These are phyloP conservation scores for Talaromyces sp. DNA, from an alignment of 2,329 filamentous ascomycete species.

Conservation along the genomic window DNA sequence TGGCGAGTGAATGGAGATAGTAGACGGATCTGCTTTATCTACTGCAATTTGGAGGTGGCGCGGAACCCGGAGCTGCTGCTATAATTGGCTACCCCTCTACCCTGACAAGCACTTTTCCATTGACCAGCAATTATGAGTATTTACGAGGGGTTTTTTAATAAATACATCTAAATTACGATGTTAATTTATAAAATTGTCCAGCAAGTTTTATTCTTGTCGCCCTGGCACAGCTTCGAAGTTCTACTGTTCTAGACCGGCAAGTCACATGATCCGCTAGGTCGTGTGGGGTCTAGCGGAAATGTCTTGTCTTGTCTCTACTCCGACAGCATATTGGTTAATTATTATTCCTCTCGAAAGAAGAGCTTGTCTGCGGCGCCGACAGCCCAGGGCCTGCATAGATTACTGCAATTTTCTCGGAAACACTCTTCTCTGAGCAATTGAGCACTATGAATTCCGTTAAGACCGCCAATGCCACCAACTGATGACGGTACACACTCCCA, in stretches of 20 bases:
- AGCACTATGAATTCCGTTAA: conserved; percentile 5
- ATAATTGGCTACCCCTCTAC: background rate
- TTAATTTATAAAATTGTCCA: background rate
- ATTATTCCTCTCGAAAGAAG: too few species aligned
- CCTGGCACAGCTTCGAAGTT: background rate
- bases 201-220: background rate
- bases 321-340: too few species aligned
- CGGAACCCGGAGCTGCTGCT: conserved; percentile 1
- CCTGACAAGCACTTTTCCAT: background rate
- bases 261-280: background rate
- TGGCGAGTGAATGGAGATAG: background rate
- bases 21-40: background rate
- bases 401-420: background rate
- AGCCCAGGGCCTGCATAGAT: background rate
- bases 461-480: background rate
- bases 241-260: too few species aligned
- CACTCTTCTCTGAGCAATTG: conserved; percentile 5
- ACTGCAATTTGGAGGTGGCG: conserved; percentile 4
- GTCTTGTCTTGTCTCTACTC: too few species aligned
- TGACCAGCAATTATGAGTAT: background rate
- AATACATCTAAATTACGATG: too few species aligned
- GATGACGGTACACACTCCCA: conserved; percentile 2
- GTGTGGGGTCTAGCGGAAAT: background rate
- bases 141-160: background rate
- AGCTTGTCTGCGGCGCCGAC: background rate